A percentile compares a stretch with the other conserved stretches of the same genome.
These are phyloP conservation scores for Aristolochia californica DNA, from an alignment of 164 flowering plant genomes.

Conservation along the genomic window DNA sequence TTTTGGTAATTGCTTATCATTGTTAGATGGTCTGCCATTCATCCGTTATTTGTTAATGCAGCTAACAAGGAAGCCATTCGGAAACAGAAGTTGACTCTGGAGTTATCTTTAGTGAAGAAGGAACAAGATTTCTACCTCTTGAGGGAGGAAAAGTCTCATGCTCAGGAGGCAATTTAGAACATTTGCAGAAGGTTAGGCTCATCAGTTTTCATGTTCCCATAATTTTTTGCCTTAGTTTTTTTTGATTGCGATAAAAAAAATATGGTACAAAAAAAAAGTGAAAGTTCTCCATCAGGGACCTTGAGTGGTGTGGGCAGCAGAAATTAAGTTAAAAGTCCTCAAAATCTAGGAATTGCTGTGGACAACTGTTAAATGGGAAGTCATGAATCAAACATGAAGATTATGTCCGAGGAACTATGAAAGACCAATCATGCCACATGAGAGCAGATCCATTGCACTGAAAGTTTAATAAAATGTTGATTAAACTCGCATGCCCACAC, in stretches of 20 bases:
- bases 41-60: constrained; percentile 16
- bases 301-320: neutral
- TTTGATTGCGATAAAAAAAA: neutral
- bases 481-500: too few relatives aligned
- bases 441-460: too few relatives aligned
- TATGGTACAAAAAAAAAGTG: neutral
- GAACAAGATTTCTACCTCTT: constrained; percentile 67
- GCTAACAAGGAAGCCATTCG: constrained; percentile 62
- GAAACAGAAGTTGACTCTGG: constrained; percentile 75
- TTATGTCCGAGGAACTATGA: too few relatives aligned
- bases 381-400: too few relatives aligned
- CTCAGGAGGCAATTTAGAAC: constrained; percentile 49
- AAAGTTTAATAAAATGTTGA: too few relatives aligned
- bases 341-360: neutral
- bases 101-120: constrained; percentile 74
- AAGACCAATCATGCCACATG: too few relatives aligned
- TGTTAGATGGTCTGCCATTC: neutral
- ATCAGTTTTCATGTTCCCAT: neutral
- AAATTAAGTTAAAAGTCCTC: neutral
- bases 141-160: constrained; percentile 63
- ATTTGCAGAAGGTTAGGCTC: constrained; percentile 50
- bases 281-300: neutral
- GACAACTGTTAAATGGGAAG: neutral
- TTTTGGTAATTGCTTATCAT: constrained; percentile 33
- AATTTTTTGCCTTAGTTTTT: neutral